These are phyloP conservation scores for Phytophthora aleatoria DNA, from an alignment of 352 stramenopile species.

Conservation along the genomic window DNA sequence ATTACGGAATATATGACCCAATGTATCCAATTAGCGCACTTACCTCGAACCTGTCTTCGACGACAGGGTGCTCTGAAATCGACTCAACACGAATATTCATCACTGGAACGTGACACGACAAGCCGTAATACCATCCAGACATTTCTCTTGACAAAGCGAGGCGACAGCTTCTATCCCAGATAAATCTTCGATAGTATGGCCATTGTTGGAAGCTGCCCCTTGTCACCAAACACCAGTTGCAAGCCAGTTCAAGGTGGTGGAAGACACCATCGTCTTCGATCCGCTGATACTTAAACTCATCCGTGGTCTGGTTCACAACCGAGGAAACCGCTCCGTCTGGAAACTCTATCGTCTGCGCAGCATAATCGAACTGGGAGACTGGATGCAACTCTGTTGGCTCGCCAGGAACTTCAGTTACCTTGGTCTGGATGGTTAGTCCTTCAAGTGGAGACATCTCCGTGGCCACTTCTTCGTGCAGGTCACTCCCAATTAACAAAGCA, in stretches of 20 bases:
- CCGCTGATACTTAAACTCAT: background rate
- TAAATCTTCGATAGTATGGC: background rate
- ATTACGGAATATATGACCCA: background rate
- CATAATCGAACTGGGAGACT: background rate
- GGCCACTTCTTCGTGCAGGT: background rate
- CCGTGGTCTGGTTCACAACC: background rate
- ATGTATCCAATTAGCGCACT: background rate
- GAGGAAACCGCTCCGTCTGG: background rate
- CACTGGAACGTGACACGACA: background rate
- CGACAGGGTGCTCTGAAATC: background rate
- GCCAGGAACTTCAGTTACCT: background rate
- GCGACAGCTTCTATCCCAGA: background rate
- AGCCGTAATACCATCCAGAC: background rate
- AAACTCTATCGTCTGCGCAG: background rate
- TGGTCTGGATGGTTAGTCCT: background rate
- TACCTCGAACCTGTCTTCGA: background rate
- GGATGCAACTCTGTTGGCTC: background rate
- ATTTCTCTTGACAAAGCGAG: background rate
- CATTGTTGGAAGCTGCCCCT: background rate
- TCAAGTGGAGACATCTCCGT: background rate
- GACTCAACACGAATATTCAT: background rate
- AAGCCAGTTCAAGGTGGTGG: background rate
- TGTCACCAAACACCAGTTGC: background rate
- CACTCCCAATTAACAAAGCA: background rate
- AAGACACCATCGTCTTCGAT: background rate